These are phyloP conservation scores for Plectranthus barbatus DNA, from an alignment of 257 asterid genomes.

Conservation along the genomic window DNA sequence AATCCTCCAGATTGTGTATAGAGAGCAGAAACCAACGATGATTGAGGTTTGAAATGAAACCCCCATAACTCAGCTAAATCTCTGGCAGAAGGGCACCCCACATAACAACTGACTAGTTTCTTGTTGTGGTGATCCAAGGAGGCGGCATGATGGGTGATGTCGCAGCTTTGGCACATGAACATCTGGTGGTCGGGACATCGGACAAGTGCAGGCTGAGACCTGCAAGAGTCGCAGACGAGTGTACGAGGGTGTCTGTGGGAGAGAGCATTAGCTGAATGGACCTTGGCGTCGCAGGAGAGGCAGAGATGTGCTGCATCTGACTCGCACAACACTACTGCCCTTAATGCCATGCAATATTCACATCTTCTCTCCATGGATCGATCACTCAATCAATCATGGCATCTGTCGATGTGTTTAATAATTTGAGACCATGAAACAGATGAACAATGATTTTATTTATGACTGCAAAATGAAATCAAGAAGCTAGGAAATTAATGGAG, in stretches of 20 bases:
- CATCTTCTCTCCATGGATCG: conserved; percentile 48
- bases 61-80: conserved; percentile 75
- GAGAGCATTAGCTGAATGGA: conserved; percentile 87
- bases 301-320: conserved; percentile 90
- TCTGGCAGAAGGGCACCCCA: conserved; percentile 82
- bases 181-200: conserved; percentile 44
- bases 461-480: neutral
- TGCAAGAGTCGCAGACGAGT: conserved; percentile 59
- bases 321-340: conserved; percentile 70
- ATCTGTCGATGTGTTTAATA: neutral
- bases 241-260: conserved; percentile 70
- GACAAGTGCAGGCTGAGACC: conserved; percentile 33
- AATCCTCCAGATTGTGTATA: too few relatives aligned
- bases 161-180: conserved; percentile 74
- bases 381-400: conserved; percentile 13
- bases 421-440: neutral
- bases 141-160: conserved; percentile 25
- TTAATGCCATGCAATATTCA: conserved; percentile 54
- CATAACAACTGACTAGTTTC: conserved; percentile 33
- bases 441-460: neutral
- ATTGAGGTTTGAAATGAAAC: conserved; percentile 25
- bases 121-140: conserved; percentile 45
- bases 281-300: conserved; percentile 72
- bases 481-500: too few relatives aligned
- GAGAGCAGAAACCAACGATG: too few relatives aligned